Evolutionary conservation across 371 early-diverging fungal species (phyloP).

Genomic region (Cokeromyces recurvatus): DNA sequence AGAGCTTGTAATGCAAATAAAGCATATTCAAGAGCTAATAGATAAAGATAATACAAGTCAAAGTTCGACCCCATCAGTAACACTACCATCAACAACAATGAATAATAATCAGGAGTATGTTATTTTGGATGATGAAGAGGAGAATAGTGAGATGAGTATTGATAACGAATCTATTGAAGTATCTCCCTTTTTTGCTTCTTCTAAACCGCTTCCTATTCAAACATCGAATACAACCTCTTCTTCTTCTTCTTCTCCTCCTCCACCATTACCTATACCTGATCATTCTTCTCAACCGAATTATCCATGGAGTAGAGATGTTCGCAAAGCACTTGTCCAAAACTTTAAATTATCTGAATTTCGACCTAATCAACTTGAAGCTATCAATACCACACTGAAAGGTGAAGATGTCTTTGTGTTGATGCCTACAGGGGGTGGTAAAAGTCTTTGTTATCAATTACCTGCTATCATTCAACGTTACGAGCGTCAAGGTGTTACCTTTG

Average conservation of each 20-base stretch:
- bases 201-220: background rate
- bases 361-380: conserved; percentile 90
- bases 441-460: conserved; percentile 98
- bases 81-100: background rate
- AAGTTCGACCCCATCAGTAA: no score
- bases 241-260: background rate
- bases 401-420: conserved; percentile 98
- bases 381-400: conserved; percentile 85
- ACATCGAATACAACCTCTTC: background rate
- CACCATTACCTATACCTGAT: background rate
- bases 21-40: background rate
- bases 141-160: background rate
- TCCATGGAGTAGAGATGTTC: conserved; percentile 83
- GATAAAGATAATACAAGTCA: no score
- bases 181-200: conserved; percentile 3
- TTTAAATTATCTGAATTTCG: conserved; percentile 88
- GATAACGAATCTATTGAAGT: conserved; percentile 1
- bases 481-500: conserved; percentile 83
- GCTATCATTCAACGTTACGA: conserved; percentile 60
- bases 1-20: background rate
- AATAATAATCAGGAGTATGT: background rate
- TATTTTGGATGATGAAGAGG: background rate
- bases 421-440: conserved; percentile 99
- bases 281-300: conserved; percentile 4
- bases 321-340: conserved; percentile 60